Evolutionary conservation across 2,329 filamentous ascomycete species (phyloP).

Genomic region (Penicillium verrucosum): DNA sequence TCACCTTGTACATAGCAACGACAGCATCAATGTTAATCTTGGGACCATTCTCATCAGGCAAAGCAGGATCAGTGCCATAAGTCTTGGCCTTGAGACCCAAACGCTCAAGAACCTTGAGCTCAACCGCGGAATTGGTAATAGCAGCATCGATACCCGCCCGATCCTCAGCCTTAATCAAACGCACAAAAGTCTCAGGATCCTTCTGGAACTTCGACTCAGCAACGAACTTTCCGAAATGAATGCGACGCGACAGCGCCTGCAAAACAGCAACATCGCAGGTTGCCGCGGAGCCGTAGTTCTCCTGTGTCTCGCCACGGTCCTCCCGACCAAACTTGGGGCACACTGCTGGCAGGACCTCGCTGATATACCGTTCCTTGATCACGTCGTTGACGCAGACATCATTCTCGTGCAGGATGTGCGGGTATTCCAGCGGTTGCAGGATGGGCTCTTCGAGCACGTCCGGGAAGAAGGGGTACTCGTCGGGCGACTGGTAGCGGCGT

Average conservation of each 20-base stretch:
- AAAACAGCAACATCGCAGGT: conserved; percentile 87
- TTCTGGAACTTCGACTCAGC: conserved; percentile 91
- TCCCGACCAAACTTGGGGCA: conserved; percentile 71
- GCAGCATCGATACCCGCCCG: conserved; percentile 77
- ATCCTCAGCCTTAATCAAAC: conserved; percentile 77
- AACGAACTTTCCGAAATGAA: conserved; percentile 98
- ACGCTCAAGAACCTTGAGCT: conserved; percentile 85
- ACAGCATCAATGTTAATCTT: conserved; percentile 95
- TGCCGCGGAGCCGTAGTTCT: conserved; percentile 92
- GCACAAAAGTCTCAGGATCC: conserved; percentile 75
- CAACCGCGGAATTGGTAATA: conserved; percentile 85
- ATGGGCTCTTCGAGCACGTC: conserved; percentile 74
- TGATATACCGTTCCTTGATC: conserved; percentile 81
- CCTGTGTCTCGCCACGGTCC: conserved; percentile 79
- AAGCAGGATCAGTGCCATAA: conserved; percentile 85
- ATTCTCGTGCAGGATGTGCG: conserved; percentile 81
- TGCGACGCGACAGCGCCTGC: conserved; percentile 82
- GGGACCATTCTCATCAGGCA: conserved; percentile 44
- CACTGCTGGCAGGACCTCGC: conserved; percentile 76
- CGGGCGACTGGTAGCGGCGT: conserved; percentile 89
- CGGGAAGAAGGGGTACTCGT: conserved; percentile 97
- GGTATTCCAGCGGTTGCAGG: conserved; percentile 84
- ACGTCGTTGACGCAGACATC: conserved; percentile 83
- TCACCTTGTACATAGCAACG: conserved; percentile 74
- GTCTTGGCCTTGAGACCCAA: conserved; percentile 85